phyloP scores from a whole-genome alignment of 192 early-diverging fungal species.

The Mycoemilia scoparia region DNA sequence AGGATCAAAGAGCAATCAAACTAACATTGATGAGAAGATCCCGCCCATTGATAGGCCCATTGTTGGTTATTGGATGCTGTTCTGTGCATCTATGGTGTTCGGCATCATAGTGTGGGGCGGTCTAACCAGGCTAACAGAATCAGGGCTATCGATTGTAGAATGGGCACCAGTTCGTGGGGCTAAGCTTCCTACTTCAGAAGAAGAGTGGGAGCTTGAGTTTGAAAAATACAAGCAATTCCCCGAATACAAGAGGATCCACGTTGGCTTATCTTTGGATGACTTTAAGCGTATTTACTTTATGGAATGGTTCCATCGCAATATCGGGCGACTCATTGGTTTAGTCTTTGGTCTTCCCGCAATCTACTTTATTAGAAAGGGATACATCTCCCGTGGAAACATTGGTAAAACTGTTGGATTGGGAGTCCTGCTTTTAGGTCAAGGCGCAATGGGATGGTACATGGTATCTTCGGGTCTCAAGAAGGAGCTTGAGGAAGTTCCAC shows the following conservation, averaged over 20 bases:
- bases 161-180: constrained; percentile 93
- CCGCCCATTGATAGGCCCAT: constrained; percentile 25
- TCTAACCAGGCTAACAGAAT: constrained; percentile 89
- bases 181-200: constrained; percentile 65
- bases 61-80: constrained; percentile 93
- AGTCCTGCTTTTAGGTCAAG: constrained; percentile 57
- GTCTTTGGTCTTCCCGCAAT: constrained; percentile 70
- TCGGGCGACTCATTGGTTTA: constrained; percentile 80
- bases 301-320: constrained; percentile 95
- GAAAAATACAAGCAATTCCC: constrained; percentile 97
- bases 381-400: constrained; percentile 47
- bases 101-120: constrained; percentile 89
- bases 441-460: constrained; percentile 96
- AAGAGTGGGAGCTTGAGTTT: constrained; percentile 87
- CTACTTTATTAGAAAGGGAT: constrained; percentile 67
- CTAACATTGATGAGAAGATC: no score
- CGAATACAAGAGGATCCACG: constrained; percentile 90
- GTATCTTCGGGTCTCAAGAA: constrained; percentile 79
- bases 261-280: constrained; percentile 69
- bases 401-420: constrained; percentile 42
- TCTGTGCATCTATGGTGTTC: constrained; percentile 75
- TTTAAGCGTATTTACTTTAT: constrained; percentile 97
- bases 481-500: constrained; percentile 54
- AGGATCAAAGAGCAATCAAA: no score
- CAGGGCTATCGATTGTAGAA: constrained; percentile 88